Evolutionary conservation across 441 rosid species (phyloP).

Genomic region (Populus hybrid): DNA sequence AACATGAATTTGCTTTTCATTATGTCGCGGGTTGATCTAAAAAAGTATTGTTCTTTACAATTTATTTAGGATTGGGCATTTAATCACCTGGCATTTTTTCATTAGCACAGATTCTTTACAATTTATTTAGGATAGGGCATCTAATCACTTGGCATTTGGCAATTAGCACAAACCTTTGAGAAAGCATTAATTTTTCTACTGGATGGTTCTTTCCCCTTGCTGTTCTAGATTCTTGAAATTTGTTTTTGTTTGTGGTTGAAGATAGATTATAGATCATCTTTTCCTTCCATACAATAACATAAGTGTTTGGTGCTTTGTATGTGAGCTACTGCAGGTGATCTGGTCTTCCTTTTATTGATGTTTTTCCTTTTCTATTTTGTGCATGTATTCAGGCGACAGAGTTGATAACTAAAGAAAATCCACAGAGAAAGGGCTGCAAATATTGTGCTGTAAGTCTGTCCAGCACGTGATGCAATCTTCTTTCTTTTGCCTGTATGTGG

Average conservation of each 20-base stretch:
- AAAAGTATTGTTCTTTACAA: neutral
- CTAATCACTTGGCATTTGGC: neutral
- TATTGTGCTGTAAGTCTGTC: slow-evolving; percentile 71
- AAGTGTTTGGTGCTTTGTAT: neutral
- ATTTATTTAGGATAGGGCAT: neutral
- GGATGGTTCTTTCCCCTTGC: neutral
- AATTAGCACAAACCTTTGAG: neutral
- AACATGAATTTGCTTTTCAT: neutral
- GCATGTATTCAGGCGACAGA: slow-evolving; percentile 36
- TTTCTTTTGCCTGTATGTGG: slow-evolving; percentile 11
- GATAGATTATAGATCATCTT: neutral
- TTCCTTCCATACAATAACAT: neutral
- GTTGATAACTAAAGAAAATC: slow-evolving; percentile 28
- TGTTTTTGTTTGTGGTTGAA: neutral
- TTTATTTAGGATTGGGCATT: neutral
- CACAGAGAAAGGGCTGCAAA: slow-evolving; percentile 52
- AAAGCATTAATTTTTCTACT: neutral
- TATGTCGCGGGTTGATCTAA: neutral
- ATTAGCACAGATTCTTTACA: neutral
- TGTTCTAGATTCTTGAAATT: neutral
- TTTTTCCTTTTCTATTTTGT: slow-evolving; percentile 19
- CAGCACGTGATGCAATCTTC: slow-evolving; percentile 13
- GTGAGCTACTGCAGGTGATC: slow-evolving; percentile 2
- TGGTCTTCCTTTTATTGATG: slow-evolving; percentile 5
- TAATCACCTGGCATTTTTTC: neutral